Evolutionary conservation across 192 early-diverging fungal species (phyloP).

Genomic region (Coemansia sp.): DNA sequence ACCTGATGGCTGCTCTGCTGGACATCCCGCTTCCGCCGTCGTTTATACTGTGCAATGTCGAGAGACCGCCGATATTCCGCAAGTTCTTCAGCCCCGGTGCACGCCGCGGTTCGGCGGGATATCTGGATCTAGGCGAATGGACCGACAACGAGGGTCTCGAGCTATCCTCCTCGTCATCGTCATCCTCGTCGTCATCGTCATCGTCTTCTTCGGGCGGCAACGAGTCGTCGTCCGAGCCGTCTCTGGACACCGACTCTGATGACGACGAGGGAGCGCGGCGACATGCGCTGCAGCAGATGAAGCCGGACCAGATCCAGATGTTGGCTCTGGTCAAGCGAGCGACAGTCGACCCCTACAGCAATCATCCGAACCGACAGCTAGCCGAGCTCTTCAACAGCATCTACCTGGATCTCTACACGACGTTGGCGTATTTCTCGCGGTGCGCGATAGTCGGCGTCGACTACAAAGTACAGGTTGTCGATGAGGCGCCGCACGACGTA

Average conservation of each 20-base stretch:
- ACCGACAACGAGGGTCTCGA: conserved; percentile 4
- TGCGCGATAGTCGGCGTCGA: conserved; percentile 65
- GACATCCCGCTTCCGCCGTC: conserved; percentile 59
- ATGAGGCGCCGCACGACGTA: conserved; percentile 55
- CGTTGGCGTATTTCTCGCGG: conserved; percentile 59
- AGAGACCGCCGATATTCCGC: conserved; percentile 17
- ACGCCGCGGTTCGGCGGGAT: not conserved
- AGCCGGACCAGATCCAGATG: conserved; percentile 45
- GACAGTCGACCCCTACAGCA: conserved; percentile 53
- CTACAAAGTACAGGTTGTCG: conserved; percentile 15
- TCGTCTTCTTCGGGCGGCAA: conserved; percentile 6
- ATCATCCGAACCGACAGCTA: conserved; percentile 74
- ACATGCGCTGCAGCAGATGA: conserved; percentile 38
- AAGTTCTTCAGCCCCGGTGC: conserved; percentile 6
- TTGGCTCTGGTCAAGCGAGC: conserved; percentile 64
- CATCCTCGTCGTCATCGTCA: too few species aligned
- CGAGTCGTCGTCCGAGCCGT: not conserved
- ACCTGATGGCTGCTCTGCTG: conserved; percentile 58
- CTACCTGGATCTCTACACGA: conserved; percentile 64
- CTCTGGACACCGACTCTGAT: conserved; percentile 6
- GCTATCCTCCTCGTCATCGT: conserved; percentile 23
- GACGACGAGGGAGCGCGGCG: conserved; percentile 10
- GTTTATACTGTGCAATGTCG: conserved; percentile 61
- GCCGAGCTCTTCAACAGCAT: conserved; percentile 62
- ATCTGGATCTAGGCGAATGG: not conserved